Evolutionary conservation across 2,329 filamentous ascomycete genomes (phyloP).

Genomic region (Macrophomina tecta): DNA sequence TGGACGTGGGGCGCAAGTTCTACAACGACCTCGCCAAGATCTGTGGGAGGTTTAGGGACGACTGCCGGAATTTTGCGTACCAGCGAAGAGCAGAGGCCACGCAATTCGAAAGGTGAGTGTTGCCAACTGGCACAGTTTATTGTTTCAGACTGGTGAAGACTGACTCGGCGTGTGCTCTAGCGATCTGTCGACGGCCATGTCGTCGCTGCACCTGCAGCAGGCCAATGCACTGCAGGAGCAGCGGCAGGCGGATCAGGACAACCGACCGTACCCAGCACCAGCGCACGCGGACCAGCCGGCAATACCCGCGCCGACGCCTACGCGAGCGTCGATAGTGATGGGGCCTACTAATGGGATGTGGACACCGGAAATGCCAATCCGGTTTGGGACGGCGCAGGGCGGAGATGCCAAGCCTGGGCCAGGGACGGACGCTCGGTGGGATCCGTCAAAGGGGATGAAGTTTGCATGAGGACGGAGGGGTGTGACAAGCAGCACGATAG

Average conservation of each 20-base stretch:
- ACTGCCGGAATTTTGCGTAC: slow-evolving; percentile 77
- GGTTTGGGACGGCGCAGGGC: slow-evolving; percentile 62
- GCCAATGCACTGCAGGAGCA: slow-evolving; percentile 53
- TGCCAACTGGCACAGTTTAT: not conserved
- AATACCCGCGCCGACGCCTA: slow-evolving; percentile 39
- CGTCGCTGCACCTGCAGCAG: slow-evolving; percentile 59
- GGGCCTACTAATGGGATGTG: slow-evolving; percentile 64
- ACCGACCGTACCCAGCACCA: slow-evolving; percentile 21
- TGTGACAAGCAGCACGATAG: slow-evolving; percentile 1
- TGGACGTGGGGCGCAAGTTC: slow-evolving; percentile 91
- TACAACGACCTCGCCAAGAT: slow-evolving; percentile 95
- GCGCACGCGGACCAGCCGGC: slow-evolving; percentile 20
- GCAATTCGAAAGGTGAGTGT: slow-evolving; percentile 66
- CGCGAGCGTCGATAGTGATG: slow-evolving; percentile 41
- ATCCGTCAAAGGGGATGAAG: slow-evolving; percentile 46
- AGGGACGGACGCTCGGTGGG: slow-evolving; percentile 45
- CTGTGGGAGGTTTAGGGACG: slow-evolving; percentile 83
- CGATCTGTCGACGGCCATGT: slow-evolving; percentile 67
- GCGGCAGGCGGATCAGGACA: slow-evolving; percentile 58
- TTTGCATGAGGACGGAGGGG: slow-evolving; percentile 40
- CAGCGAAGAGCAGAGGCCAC: slow-evolving; percentile 81
- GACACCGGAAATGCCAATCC: slow-evolving; percentile 81
- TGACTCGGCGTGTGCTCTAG: slow-evolving; percentile 38
- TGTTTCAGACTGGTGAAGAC: not conserved
- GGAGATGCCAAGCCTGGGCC: slow-evolving; percentile 24